These are phyloP conservation scores for Knufia petricola DNA, from an alignment of 2,329 filamentous ascomycete species.

Conservation along the genomic window DNA sequence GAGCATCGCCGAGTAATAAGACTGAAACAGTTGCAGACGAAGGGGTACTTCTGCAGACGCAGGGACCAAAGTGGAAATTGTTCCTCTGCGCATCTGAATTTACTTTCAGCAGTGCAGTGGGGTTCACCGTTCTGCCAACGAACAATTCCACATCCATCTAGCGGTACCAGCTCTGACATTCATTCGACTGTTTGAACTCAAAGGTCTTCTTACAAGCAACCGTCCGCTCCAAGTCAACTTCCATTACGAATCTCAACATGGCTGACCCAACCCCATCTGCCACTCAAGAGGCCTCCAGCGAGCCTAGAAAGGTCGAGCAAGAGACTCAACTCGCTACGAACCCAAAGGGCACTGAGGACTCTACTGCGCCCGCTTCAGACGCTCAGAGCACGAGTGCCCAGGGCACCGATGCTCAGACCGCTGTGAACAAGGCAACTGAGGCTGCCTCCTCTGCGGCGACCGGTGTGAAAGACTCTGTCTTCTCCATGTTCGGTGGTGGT, in stretches of 20 bases:
- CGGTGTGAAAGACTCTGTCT: slow-evolving; percentile 50
- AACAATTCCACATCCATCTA: slow-evolving; percentile 10
- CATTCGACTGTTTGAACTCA: neutral
- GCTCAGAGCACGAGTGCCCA: slow-evolving; percentile 19
- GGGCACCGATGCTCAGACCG: slow-evolving; percentile 19
- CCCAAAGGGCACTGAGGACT: slow-evolving; percentile 16
- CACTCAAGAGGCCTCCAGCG: slow-evolving; percentile 17
- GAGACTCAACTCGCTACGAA: slow-evolving; percentile 21
- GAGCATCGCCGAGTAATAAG: neutral
- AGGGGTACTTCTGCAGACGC: neutral
- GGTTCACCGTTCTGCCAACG: slow-evolving; percentile 13
- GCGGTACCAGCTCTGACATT: neutral
- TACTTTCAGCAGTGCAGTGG: too few relatives aligned
- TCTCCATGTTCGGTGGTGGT: slow-evolving; percentile 98
- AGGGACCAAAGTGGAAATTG: slow-evolving; percentile 1
- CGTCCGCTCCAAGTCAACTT: neutral
- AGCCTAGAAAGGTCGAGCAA: slow-evolving; percentile 17
- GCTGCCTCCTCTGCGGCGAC: slow-evolving; percentile 21
- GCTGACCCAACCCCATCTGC: slow-evolving; percentile 19
- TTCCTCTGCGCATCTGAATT: neutral
- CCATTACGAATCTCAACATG: slow-evolving; percentile 6
- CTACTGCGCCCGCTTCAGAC: slow-evolving; percentile 17
- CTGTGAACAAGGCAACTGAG: slow-evolving; percentile 18
- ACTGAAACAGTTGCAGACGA: neutral
- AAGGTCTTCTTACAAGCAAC: too few relatives aligned